Evolutionary conservation across 305 asterid genomes (phyloP).

Genomic region (Plantago coronopus): DNA sequence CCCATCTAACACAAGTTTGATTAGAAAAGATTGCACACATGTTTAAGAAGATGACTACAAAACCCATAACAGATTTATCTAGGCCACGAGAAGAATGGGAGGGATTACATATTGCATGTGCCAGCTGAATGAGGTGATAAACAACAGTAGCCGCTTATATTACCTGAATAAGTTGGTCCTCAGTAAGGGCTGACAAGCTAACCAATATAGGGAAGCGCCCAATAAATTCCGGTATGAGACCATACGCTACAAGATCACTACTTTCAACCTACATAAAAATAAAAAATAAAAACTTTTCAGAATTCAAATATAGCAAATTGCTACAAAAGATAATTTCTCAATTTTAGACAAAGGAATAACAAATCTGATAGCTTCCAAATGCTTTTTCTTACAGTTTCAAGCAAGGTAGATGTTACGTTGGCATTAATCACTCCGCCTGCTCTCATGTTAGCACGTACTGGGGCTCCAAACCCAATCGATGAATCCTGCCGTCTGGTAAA

Average conservation of each 20-base stretch:
- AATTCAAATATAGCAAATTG: conserved; percentile 24
- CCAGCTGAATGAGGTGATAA: not conserved
- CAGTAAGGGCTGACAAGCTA: conserved; percentile 78
- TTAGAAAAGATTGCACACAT: too few relatives aligned
- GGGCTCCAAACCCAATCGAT: conserved; percentile 93
- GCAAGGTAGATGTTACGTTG: conserved; percentile 67
- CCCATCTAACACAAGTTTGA: too few relatives aligned
- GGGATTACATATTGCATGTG: not conserved
- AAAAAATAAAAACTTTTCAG: conserved; percentile 33
- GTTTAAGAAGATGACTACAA: not conserved
- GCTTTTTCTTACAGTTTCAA: conserved; percentile 71
- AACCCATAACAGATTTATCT: too few relatives aligned
- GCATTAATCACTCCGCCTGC: conserved; percentile 74
- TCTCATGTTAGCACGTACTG: conserved; percentile 92
- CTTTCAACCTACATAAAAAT: conserved; percentile 91
- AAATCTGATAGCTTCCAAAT: conserved; percentile 19
- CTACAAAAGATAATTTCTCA: conserved; percentile 16
- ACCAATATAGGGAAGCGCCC: conserved; percentile 97
- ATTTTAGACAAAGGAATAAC: conserved; percentile 24
- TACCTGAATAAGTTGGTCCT: conserved; percentile 93
- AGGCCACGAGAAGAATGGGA: too few relatives aligned
- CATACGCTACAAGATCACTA: conserved; percentile 86
- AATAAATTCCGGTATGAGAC: conserved; percentile 89
- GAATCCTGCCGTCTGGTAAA: conserved; percentile 83
- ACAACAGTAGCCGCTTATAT: conserved; percentile 16